These are phyloP conservation scores for Yarrowia sp. DNA, from an alignment of 805 yeast species.

Conservation along the genomic window DNA sequence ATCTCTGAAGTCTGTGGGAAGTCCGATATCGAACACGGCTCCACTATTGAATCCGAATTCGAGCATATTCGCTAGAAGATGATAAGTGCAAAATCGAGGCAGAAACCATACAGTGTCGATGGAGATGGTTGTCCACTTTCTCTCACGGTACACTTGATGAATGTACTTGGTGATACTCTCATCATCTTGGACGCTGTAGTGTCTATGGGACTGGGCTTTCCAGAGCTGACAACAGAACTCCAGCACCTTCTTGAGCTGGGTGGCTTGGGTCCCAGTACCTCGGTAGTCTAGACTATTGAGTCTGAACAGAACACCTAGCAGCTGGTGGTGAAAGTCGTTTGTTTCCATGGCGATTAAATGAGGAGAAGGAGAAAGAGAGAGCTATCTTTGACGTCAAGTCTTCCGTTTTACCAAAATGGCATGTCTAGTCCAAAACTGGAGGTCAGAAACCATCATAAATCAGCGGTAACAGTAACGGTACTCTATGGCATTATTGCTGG, in stretches of 20 bases:
- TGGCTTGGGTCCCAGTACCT: not conserved
- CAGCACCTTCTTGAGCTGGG: not conserved
- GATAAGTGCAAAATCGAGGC: not conserved
- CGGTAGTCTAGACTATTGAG: not conserved
- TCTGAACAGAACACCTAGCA: too few species aligned
- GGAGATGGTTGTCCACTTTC: not conserved
- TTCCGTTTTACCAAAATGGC: too few species aligned
- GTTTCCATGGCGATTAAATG: too few species aligned
- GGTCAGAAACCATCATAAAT: too few species aligned
- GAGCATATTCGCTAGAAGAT: not conserved
- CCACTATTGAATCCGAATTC: not conserved
- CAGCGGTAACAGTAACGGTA: too few species aligned
- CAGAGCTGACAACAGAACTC: not conserved
- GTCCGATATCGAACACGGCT: not conserved
- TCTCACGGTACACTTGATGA: not conserved
- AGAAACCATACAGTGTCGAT: not conserved
- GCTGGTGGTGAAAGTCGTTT: too few species aligned
- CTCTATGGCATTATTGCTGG: too few species aligned
- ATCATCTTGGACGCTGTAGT: too few species aligned
- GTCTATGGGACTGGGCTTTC: not conserved
- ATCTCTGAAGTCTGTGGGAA: not conserved
- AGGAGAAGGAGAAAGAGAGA: too few species aligned
- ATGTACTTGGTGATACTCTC: not conserved
- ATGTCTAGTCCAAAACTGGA: too few species aligned
- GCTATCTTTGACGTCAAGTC: too few species aligned